Evolutionary conservation across 441 rosid species (phyloP).

Genomic region (Sinapis alba): DNA sequence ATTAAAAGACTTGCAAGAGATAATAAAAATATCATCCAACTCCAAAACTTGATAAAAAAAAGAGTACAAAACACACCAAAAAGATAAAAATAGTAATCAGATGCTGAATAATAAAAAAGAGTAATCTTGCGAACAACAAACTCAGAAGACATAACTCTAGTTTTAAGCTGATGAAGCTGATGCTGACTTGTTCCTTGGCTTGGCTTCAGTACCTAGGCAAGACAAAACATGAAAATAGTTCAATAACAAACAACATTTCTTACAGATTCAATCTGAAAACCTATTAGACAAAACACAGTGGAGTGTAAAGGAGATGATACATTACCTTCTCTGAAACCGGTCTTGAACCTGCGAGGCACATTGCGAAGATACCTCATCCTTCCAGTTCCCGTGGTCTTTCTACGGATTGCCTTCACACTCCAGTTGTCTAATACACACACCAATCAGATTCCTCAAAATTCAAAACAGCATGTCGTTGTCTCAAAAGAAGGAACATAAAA

Average conservation of each 20-base stretch:
- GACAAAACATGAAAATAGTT: background rate
- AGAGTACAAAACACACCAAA: background rate
- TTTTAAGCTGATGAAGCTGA: conserved; percentile 18
- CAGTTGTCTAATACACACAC: conserved; percentile 38
- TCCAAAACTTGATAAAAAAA: conserved; percentile 11
- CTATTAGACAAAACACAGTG: background rate
- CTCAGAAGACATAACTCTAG: background rate
- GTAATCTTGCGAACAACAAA: background rate
- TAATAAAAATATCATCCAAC: background rate
- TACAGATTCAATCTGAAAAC: background rate
- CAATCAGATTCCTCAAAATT: background rate
- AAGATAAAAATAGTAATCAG: background rate
- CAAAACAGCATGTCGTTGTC: background rate
- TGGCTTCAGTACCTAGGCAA: conserved; percentile 33
- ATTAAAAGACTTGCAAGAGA: background rate
- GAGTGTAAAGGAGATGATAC: background rate
- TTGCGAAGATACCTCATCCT: conserved; percentile 54
- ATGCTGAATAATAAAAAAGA: background rate
- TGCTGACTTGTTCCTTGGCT: conserved; percentile 33
- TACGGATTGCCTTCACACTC: conserved; percentile 52
- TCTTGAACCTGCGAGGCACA: conserved; percentile 53
- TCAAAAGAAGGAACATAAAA: background rate
- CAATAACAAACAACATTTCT: background rate
- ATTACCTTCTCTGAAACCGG: conserved; percentile 58
- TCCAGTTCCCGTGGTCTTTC: conserved; percentile 54